Evolutionary conservation across 768 basidiomycete genomes (phyloP), one percentile per base, ranked within the genome.

Genomic region (Nidularia pulvinata): DNA sequence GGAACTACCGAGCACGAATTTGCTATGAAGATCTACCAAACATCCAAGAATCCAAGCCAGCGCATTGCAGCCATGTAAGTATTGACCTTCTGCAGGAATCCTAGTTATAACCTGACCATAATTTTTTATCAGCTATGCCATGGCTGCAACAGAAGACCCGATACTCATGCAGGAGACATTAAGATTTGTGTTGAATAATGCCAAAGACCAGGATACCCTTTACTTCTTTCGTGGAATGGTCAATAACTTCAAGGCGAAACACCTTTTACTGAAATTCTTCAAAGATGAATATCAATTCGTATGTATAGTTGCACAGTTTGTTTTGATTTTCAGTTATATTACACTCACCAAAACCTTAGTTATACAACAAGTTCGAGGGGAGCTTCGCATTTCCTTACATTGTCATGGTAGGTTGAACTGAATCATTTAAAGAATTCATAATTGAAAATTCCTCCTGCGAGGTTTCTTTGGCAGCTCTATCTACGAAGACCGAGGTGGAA

Each of bases 1-100:
- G 91, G 93, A 19, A 69, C 69, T 34, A 73, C 71, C 25, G 94
- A 95, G 63, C 96, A 86, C 61, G 83, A 91, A 34, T 85, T 86
- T 36, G 75, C 89, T 42, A 77, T 85, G 60, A 74, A 76, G 55
- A 78, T 95, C 34, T 85, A 86, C 63, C 81, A 85, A 60, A 84
- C 88, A 53, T 84, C 89, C 11, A 80, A 81, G 57, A 91, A 90
- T 19, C 89, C 95, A 0, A 83, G 86, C 5, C 79, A 87, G 35
- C 83, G 85, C 60, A 81, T 84, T 25, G 77, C 87, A 39, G 88
- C 89, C 13, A 86, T 91, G 86, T 86, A 65, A 62, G 82, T 68
- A 34, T 52, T 34, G 11, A 32, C 48, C 30, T 22, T 39, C 25
- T 30, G 25, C 3, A 30, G 30, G 30, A 42, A 7, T 50, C 47